Evolutionary conservation across 768 basidiomycete species (phyloP).

Genomic region (Tricholoma furcatifolium): DNA sequence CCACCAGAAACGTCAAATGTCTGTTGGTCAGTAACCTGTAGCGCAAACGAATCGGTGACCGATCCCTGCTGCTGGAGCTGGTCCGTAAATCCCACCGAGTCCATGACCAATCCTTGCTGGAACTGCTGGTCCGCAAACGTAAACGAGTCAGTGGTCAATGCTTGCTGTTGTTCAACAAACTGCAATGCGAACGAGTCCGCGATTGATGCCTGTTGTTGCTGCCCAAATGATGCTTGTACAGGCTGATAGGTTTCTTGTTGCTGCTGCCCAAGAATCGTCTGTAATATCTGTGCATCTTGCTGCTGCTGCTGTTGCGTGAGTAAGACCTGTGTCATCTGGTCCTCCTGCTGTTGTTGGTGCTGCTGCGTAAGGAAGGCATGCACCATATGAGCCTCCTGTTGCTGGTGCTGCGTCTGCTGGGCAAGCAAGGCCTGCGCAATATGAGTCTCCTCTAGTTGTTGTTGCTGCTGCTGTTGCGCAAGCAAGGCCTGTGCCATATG

Average conservation of each 20-base stretch:
- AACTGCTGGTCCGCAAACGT: too few relatives aligned
- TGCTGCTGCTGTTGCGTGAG: neutral
- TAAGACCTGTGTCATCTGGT: neutral
- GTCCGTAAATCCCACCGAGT: too few relatives aligned
- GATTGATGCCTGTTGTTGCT: neutral
- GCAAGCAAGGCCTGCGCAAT: too few relatives aligned
- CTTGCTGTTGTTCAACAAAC: neutral
- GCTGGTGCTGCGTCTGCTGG: neutral
- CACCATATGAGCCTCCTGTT: neutral
- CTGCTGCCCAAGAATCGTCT: neutral
- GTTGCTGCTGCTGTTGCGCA: constrained; percentile 1
- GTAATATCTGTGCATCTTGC: neutral
- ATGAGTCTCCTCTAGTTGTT: too few relatives aligned
- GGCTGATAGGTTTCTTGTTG: neutral
- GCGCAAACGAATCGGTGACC: neutral
- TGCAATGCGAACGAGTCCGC: neutral
- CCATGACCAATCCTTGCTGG: too few relatives aligned
- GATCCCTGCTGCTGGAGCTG: neutral
- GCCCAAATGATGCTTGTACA: neutral
- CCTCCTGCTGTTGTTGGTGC: neutral
- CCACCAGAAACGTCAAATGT: too few relatives aligned
- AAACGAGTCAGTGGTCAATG: too few relatives aligned
- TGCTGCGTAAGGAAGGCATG: neutral
- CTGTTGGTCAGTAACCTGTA: neutral
- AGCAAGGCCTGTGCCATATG: neutral